A percentile compares a stretch with the other conserved stretches of the same genome.
Conservation (phyloP, 495 filamentous ascomycete species). For the Hypoxylon cercidicola region DNA sequence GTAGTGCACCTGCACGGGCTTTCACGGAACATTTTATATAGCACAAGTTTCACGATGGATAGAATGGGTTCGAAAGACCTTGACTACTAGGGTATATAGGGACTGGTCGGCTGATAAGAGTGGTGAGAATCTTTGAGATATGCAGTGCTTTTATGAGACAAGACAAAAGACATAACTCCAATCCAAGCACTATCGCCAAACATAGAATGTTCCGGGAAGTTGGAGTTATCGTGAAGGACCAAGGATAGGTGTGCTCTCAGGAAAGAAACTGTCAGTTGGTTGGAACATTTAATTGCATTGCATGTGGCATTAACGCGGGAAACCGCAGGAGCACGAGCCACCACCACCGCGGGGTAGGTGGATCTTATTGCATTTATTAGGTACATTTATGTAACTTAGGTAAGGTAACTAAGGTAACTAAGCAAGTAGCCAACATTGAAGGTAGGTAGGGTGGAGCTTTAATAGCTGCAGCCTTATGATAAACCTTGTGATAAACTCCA, state of each 20-base stretch:
- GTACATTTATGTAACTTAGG: not conserved
- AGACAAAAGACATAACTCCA: not conserved
- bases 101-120: too few species aligned
- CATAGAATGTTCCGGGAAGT: constrained; percentile 10
- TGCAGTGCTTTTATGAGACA: not conserved
- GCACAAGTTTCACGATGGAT: constrained; percentile 13
- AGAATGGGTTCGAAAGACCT: constrained; percentile 21
- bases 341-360: constrained; percentile 21
- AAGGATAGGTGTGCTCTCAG: too few species aligned
- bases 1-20: constrained; percentile 5
- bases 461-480: constrained; percentile 26
- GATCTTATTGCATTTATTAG: too few species aligned
- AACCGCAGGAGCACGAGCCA: constrained; percentile 3
- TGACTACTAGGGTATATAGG: too few species aligned
- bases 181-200: not conserved
- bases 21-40: constrained; percentile 18
- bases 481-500: constrained; percentile 15
- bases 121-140: not conserved
- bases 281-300: too few species aligned
- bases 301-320: too few species aligned
- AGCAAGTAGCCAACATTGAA: too few species aligned
- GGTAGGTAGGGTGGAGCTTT: too few species aligned
- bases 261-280: too few species aligned
- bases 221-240: constrained; percentile 23
- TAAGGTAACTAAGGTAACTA: too few species aligned